Evolutionary conservation across 805 yeast genomes (phyloP), one percentile per base, ranked within the genome.

Genomic region (Cyberlindnera suaveolens): DNA sequence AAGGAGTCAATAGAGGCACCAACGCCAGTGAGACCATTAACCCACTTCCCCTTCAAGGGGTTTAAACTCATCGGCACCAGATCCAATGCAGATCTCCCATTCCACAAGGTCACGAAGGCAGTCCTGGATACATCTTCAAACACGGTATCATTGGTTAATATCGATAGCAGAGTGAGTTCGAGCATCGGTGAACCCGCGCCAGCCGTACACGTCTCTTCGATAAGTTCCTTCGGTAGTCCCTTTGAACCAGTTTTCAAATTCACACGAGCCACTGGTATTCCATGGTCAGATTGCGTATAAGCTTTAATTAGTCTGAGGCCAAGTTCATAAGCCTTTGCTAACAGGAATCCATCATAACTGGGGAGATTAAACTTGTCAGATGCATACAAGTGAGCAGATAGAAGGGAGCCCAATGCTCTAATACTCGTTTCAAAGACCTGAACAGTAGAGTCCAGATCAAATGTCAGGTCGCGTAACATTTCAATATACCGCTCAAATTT

Each of bases 1-100:
- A 86, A 86, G 0, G 96, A 87, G 62, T 90, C 98, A 14, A 87
- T 76, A 2, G 95, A 84, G 0, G 97, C 97, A 3, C 98, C 97
- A 9, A 85, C 72, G 0, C 96, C 96, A 0, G 93, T 77, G 34
- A 79, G 63, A 0, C 72, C 59, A 43, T 82, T 82, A 34, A 68
- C 63, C 78, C 86, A 80, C 32, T 60, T 56, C 31, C 79, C 77
- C 0, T 69, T 62, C 1, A 68, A 54, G 0, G 90, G 82, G 47
- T 82, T 80, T 5, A 89, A 67, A 0, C 90, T 72, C 86, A 85
- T 83, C 2, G 96, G 95, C 13, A 91, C 54, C 26, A 91, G 65
- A 50, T 85, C 78, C 13, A 85, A 58, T 2, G 62, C 53, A 42
- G 85, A 74, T 46, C 90, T 67, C 2, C 79, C 66, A 5, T 72